These are phyloP conservation scores for Prunus yedoensis DNA, from an alignment of 331 rosid genomes.

Conservation along the genomic window DNA sequence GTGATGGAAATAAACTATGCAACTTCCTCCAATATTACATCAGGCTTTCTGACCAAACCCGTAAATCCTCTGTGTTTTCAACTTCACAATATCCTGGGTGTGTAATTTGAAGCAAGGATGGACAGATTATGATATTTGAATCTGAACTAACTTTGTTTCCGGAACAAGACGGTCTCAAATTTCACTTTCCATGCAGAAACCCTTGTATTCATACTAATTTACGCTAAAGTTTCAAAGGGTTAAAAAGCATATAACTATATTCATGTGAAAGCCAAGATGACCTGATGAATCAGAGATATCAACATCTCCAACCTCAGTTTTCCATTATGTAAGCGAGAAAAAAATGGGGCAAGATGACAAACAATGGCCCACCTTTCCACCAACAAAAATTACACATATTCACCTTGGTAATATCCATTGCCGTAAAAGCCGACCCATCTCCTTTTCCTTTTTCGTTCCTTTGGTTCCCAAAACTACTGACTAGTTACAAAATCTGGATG, in stretches of 20 bases:
- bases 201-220: neutral
- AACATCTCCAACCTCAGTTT: neutral
- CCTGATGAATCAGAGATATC: neutral
- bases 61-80: too few species aligned
- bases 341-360: constrained; percentile 26
- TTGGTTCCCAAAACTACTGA: neutral
- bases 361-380: constrained; percentile 27
- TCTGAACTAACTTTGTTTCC: neutral
- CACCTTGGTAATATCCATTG: constrained; percentile 26
- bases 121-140: too few species aligned
- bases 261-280: neutral
- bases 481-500: constrained; percentile 14
- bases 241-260: neutral
- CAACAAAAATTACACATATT: constrained; percentile 10
- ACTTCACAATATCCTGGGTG: too few species aligned
- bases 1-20: too few species aligned
- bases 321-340: neutral
- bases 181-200: neutral
- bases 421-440: neutral
- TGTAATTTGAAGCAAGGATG: too few species aligned
- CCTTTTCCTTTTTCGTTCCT: constrained; percentile 2
- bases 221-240: neutral
- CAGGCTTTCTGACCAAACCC: too few species aligned
- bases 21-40: too few species aligned
- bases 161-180: neutral